phyloP scores from a whole-genome alignment of 2,329 filamentous ascomycete species.

The Monosporascus sp. region DNA sequence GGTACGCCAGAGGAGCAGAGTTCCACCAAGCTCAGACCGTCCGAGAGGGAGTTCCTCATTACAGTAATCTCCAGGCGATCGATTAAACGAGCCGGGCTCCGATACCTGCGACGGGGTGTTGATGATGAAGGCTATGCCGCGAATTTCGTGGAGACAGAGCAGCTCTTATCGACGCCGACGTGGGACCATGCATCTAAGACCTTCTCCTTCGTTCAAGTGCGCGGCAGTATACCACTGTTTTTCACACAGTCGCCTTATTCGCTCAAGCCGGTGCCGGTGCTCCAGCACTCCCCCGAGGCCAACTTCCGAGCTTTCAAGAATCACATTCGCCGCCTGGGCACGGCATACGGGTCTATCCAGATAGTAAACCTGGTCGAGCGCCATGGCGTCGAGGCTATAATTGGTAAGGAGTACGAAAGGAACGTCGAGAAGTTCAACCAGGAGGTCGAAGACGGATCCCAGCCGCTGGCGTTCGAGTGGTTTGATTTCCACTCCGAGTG shows the following conservation, averaged over 20 bases:
- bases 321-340: constrained; percentile 68
- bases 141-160: constrained; percentile 92
- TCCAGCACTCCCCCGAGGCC: constrained; percentile 73
- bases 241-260: constrained; percentile 95
- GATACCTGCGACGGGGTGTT: constrained; percentile 84
- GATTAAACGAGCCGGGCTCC: constrained; percentile 75
- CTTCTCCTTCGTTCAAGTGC: constrained; percentile 80
- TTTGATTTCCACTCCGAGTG: constrained; percentile 95
- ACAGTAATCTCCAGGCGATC: constrained; percentile 90
- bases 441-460: constrained; percentile 39
- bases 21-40: constrained; percentile 30
- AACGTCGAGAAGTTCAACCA: constrained; percentile 64
- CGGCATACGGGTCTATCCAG: constrained; percentile 71
- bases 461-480: constrained; percentile 74
- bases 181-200: constrained; percentile 60
- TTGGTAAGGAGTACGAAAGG: constrained; percentile 73
- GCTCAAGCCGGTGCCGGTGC: constrained; percentile 76
- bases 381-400: constrained; percentile 71
- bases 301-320: constrained; percentile 74
- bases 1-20: constrained; percentile 16
- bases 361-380: constrained; percentile 85
- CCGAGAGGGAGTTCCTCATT: constrained; percentile 63
- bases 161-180: constrained; percentile 70
- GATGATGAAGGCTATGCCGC: constrained; percentile 86
- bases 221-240: constrained; percentile 89